Evolutionary conservation across 2,329 filamentous ascomycete genomes (phyloP).

Genomic region (Aquanectria penicillioides): DNA sequence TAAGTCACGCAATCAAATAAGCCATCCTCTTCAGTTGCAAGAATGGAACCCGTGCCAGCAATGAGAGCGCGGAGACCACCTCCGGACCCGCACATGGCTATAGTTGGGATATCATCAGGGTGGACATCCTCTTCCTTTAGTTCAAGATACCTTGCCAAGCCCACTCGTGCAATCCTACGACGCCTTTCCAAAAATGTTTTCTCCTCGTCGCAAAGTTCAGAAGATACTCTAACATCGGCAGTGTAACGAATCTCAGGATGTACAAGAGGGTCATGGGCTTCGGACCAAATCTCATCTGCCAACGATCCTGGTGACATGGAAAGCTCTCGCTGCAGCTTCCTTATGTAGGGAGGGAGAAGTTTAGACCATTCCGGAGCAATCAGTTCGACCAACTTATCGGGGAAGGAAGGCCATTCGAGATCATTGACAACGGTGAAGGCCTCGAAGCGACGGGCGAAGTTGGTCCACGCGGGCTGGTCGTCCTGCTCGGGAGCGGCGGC

Average conservation of each 20-base stretch:
- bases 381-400: slow-evolving; percentile 71
- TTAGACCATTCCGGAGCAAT: slow-evolving; percentile 88
- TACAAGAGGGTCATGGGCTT: slow-evolving; percentile 83
- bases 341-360: slow-evolving; percentile 77
- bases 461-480: slow-evolving; percentile 57
- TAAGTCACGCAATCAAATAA: slow-evolving; percentile 96
- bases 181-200: slow-evolving; percentile 77
- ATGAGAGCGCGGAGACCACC: slow-evolving; percentile 91
- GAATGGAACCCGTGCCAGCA: slow-evolving; percentile 86
- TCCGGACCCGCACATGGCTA: slow-evolving; percentile 94
- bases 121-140: slow-evolving; percentile 84
- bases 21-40: slow-evolving; percentile 85
- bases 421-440: slow-evolving; percentile 65
- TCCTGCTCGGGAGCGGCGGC: slow-evolving; percentile 29
- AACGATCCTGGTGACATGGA: slow-evolving; percentile 89
- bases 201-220: slow-evolving; percentile 85
- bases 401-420: slow-evolving; percentile 63
- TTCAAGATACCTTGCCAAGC: slow-evolving; percentile 83
- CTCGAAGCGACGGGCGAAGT: slow-evolving; percentile 59
- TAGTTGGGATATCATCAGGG: slow-evolving; percentile 90
- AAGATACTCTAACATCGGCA: slow-evolving; percentile 83
- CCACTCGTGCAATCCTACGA: slow-evolving; percentile 73
- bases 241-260: slow-evolving; percentile 90
- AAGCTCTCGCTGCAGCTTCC: slow-evolving; percentile 87
- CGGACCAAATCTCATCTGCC: slow-evolving; percentile 91